Evolutionary conservation across 2,329 filamentous ascomycete species (phyloP), one percentile per base, ranked within the genome.

Genomic region (Drechslerella coelobrocha): DNA sequence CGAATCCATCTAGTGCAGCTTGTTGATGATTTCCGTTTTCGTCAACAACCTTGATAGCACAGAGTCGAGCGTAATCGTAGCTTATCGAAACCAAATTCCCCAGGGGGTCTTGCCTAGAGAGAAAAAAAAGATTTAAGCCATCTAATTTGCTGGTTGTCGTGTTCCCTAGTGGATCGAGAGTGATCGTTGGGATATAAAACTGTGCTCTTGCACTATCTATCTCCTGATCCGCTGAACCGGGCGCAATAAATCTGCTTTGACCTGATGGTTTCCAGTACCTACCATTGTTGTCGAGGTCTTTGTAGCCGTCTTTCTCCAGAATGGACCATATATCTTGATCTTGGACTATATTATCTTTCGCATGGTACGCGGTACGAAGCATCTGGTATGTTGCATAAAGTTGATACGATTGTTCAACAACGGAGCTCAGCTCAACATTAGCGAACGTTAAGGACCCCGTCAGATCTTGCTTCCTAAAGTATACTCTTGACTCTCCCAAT

Each of bases 231-330:
- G 21, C n/a, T n/a, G n/a, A n/a, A n/a, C n/a, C n/a, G n/a, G n/a
- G n/a, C n/a, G n/a, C n/a, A n/a, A n/a, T n/a, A 31, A 6, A 31
- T 31, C 12, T 31, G 6, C 6, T 12, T 31, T 31, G 52, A 0
- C 39, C 61, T 9, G 53, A 7, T 2, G 39, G 61, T 12, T 17
- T 19, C 61, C 61, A 66, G 34, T 41, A 66, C n/a, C 39, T 2
- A 2, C 50, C 39, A 17, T 66, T 31, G 3, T 34, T 19, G 14
- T 66, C 61, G 10, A 66, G 53, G 14, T 60, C 50, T 2, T 39
- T 51, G 27, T 60, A 66, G 10, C 61, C 53, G 4, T 6, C 61
- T 9, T 60, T 26, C 12, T 31, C 12, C 29, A 31, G 6, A 6
- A 31, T 6, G 12, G 29, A 6, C 29, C 12, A 6, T 6, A 31